Conservation (phyloP, 75 land plant species). For the Cryptomeria japonica region DNA sequence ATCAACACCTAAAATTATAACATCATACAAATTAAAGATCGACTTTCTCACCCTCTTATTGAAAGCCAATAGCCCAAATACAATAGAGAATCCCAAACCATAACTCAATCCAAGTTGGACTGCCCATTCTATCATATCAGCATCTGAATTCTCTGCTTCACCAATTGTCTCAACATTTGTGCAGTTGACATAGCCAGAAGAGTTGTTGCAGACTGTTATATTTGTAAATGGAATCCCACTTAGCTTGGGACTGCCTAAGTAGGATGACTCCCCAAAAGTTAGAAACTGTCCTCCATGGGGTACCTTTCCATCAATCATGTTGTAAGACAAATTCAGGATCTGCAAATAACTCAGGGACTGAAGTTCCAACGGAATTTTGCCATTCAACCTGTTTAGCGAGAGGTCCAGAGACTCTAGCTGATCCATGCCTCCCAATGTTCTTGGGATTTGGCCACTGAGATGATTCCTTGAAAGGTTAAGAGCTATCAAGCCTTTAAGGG, state of each 20-base stretch:
- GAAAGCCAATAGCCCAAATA: too few species aligned
- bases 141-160: not conserved
- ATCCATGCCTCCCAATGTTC: slow-evolving; percentile 12
- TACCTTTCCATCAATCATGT: not conserved
- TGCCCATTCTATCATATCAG: not conserved
- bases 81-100: too few species aligned
- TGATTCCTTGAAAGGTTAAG: slow-evolving; percentile 17
- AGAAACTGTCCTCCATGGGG: not conserved
- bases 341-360: too few species aligned
- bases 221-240: not conserved
- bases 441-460: slow-evolving; percentile 6
- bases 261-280: not conserved
- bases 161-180: not conserved
- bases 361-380: slow-evolving; percentile 11
- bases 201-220: not conserved
- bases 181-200: not conserved
- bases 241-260: not conserved
- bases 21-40: too few species aligned
- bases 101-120: not conserved
- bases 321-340: too few species aligned
- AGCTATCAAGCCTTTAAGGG: not conserved
- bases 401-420: slow-evolving; percentile 14
- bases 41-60: too few species aligned
- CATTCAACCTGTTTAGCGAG: slow-evolving; percentile 18
- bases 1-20: too few species aligned